Evolutionary conservation across 1,284 basidiomycete genomes (phyloP), one percentile per base, ranked within the genome.

Genomic region (Ganoderma lingzhi): DNA sequence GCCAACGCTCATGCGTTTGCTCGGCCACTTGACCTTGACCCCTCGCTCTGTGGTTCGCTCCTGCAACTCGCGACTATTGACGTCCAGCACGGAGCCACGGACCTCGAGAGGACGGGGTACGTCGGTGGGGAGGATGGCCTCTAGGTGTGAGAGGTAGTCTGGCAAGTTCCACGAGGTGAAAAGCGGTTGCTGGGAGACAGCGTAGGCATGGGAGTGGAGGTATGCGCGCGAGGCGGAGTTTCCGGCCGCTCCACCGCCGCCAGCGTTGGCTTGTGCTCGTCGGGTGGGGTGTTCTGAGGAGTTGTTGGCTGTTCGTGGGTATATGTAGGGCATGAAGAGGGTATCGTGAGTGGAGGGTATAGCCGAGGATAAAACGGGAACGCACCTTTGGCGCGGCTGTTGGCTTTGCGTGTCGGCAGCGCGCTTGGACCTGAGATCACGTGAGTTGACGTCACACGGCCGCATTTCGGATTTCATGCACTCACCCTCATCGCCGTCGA

Each of bases 21-120:
- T 89, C 0, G 97, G 97, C 91, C 96, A 99, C 75, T 95, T 94
- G 68, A 98, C 93, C 79, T 96, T 94, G 32, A 96, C 95, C 1
- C 96, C 94, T 53, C 95, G 87, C 80, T 98, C 97, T 74, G 90
- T 86, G 9, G 87, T 89, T 72, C 84, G 82, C 68, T 91, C 90
- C 28, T 85, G 69, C n/a, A 79, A 79, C 71, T 83, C 82, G 71
- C 80, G 78, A 71, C 84, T 82, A 66, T 55, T 81, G 75, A 70
- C 75, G 68, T 70, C 82, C 73, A 70, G 80, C 9, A 78, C 78
- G 3, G 83, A 80, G 61, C 82, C 84, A 67, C 89, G 88, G 53
- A 97, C 90, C 76, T 93, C 89, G 48, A 97, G 84, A 0, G 94
- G 93, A 65, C 87, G 86, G 1, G 95, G 96, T 8, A 85, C 84